Base-by-base conservation (phyloP, 1,139 yeast species). In the Candida sanyaensis region DNA sequence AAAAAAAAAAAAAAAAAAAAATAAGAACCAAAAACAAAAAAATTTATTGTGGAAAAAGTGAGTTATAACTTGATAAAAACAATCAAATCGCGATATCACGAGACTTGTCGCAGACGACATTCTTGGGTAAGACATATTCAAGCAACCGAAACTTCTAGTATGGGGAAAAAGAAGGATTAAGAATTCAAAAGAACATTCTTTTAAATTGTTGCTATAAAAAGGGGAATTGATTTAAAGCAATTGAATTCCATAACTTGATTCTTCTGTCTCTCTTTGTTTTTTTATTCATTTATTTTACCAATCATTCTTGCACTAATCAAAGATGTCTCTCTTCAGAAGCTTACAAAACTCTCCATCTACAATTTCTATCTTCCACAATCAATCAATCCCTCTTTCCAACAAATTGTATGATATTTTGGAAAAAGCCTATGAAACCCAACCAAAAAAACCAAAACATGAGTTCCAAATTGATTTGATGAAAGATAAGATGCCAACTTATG, bases 331-430 rank as follows among this genome's bases (percentile, higher is more conserved):
- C 21, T 75, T 75, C 59, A 73, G 66, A 66, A 70, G 78, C 11
- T 66, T 75, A 46, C 80, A 75, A 53, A 61, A 63, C 57, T 67
- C 76, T 4, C 78, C 79, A 10, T 74, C 78, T 42, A 73, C 76
- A 21, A 65, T 75, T 45, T 61, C 75, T 45, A 68, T 75, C 43
- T 75, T 75, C 63, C 79, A 75, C 59, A 73, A 71, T 54, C 56
- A 65, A 41, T 65, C 64, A 40, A 54, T 74, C 41, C 71, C 76
- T 1, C 62, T 64, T 23, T 69, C 73, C 49, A 61, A 64, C 10
- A 60, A 63, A 34, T 58, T 75, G 29, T 69, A 68, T 55, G 61
- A 66, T 33, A 50, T 61, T 6, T 64, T 75, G 50, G 64, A 66
- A 42, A 63, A 63, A 54, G 73, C 78, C 1, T 64, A 65, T 46